Percentiles rank a stretch among this genome's conserved stretches.
These are phyloP conservation scores for Dendryphion nanum DNA, from an alignment of 2,329 filamentous ascomycete genomes.

Conservation along the genomic window DNA sequence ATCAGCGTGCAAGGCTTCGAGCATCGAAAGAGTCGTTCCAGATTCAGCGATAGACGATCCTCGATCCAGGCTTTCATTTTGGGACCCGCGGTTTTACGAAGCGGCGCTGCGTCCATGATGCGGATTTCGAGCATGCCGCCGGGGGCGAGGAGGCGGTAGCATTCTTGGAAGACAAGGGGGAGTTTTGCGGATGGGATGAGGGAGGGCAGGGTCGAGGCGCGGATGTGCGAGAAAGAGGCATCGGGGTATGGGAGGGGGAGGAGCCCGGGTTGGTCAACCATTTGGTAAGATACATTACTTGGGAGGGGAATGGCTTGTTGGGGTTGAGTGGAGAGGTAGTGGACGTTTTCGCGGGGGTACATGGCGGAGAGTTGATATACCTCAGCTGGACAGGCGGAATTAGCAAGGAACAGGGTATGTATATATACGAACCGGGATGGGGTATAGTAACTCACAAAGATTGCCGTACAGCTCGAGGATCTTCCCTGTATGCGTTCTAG, in stretches of 20 bases:
- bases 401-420: slow-evolving; percentile 13
- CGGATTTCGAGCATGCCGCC: slow-evolving; percentile 59
- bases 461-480: slow-evolving; percentile 41
- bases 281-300: slow-evolving; percentile 27
- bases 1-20: slow-evolving; percentile 59
- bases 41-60: slow-evolving; percentile 57
- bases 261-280: slow-evolving; percentile 32
- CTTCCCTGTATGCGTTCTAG: slow-evolving; percentile 30
- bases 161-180: slow-evolving; percentile 55
- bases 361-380: slow-evolving; percentile 47
- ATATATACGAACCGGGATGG: neutral
- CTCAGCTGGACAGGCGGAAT: slow-evolving; percentile 37
- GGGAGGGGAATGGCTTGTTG: slow-evolving; percentile 34
- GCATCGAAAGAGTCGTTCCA: slow-evolving; percentile 60
- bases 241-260: slow-evolving; percentile 52
- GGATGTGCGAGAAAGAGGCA: slow-evolving; percentile 36
- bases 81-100: slow-evolving; percentile 56
- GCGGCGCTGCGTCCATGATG: slow-evolving; percentile 62
- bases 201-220: slow-evolving; percentile 53
- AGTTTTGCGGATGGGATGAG: slow-evolving; percentile 58
- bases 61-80: slow-evolving; percentile 62
- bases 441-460: slow-evolving; percentile 30
- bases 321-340: slow-evolving; percentile 35
- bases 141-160: slow-evolving; percentile 55
- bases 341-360: slow-evolving; percentile 36